These are phyloP conservation scores for Cladobotryum protrusum DNA, from an alignment of 2,329 filamentous ascomycete species.

Conservation along the genomic window DNA sequence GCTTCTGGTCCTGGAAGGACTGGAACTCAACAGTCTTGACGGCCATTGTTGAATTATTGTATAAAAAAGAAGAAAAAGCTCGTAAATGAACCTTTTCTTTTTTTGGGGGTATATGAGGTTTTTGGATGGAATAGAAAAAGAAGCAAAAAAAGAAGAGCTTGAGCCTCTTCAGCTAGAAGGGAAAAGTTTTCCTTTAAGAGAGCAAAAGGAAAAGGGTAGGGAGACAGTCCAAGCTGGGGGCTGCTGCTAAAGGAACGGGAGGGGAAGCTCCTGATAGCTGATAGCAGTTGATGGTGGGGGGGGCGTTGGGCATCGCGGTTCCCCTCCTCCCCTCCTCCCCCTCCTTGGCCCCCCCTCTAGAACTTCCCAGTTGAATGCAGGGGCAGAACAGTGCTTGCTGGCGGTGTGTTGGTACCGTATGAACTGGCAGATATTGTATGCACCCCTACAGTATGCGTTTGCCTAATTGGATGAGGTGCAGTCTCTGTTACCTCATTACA, in stretches of 20 bases:
- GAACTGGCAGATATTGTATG: rapidly evolving
- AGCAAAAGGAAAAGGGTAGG: no score
- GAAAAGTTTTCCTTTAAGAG: neutral
- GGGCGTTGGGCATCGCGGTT: slow-evolving; percentile 22
- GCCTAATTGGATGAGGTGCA: slow-evolving; percentile 6
- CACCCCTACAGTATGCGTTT: neutral
- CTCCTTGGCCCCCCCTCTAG: no score
- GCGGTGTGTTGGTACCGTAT: slow-evolving; percentile 18
- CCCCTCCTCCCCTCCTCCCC: neutral
- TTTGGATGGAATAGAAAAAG: neutral
- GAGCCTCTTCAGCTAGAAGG: neutral
- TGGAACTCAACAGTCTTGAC: slow-evolving; percentile 72
- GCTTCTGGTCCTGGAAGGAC: slow-evolving; percentile 94
- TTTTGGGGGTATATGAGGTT: no score
- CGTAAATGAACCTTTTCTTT: neutral
- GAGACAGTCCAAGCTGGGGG: neutral
- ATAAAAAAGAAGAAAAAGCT: neutral
- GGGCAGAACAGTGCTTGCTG: slow-evolving; percentile 14
- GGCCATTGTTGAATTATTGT: slow-evolving; percentile 51
- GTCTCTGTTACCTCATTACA: slow-evolving; percentile 1
- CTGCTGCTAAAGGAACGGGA: slow-evolving; percentile 8
- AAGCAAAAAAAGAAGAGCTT: neutral
- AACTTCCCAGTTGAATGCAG: slow-evolving; percentile 19
- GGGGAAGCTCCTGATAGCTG: slow-evolving; percentile 25
- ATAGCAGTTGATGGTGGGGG: slow-evolving; percentile 11